These are phyloP conservation scores for Zalerion maritima DNA, from an alignment of 495 filamentous ascomycete species.

Conservation along the genomic window DNA sequence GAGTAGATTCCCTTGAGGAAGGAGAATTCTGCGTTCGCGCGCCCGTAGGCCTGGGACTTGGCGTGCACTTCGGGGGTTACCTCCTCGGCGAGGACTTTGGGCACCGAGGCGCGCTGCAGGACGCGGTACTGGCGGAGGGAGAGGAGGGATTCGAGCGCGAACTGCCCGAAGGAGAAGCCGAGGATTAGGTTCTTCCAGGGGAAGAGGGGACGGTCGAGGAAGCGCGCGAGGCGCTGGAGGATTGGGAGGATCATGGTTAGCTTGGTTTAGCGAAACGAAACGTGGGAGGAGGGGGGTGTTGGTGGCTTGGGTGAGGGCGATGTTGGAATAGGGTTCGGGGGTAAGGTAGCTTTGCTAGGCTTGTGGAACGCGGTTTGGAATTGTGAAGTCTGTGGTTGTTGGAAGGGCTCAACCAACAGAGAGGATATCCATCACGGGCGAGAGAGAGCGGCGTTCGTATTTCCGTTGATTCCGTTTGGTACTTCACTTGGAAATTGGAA, in stretches of 20 bases:
- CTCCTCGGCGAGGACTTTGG: slow-evolving; percentile 71
- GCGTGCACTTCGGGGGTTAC: slow-evolving; percentile 84
- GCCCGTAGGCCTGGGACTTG: slow-evolving; percentile 91
- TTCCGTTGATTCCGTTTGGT: too few relatives aligned
- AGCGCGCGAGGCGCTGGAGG: slow-evolving; percentile 62
- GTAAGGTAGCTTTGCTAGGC: too few relatives aligned
- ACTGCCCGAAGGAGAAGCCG: slow-evolving; percentile 82
- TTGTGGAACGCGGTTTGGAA: too few relatives aligned
- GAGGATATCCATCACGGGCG: too few relatives aligned
- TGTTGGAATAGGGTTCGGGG: too few relatives aligned
- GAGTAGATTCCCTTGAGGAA: slow-evolving; percentile 67
- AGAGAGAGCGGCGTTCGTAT: too few relatives aligned
- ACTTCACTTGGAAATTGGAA: too few relatives aligned
- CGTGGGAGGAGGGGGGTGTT: background rate
- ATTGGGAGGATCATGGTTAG: background rate
- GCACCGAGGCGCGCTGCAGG: slow-evolving; percentile 60
- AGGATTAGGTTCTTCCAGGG: slow-evolving; percentile 96
- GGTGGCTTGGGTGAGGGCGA: too few relatives aligned
- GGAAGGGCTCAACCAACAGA: too few relatives aligned
- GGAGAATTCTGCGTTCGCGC: slow-evolving; percentile 82
- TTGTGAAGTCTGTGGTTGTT: too few relatives aligned
- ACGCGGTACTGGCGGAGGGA: slow-evolving; percentile 77
- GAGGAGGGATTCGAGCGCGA: slow-evolving; percentile 70
- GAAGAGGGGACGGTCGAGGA: slow-evolving; percentile 81
- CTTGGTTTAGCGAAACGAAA: background rate